Evolutionary conservation across 345 rosid species (phyloP), one percentile per base, ranked within the genome.

Genomic region (Stellera chamaejasme): DNA sequence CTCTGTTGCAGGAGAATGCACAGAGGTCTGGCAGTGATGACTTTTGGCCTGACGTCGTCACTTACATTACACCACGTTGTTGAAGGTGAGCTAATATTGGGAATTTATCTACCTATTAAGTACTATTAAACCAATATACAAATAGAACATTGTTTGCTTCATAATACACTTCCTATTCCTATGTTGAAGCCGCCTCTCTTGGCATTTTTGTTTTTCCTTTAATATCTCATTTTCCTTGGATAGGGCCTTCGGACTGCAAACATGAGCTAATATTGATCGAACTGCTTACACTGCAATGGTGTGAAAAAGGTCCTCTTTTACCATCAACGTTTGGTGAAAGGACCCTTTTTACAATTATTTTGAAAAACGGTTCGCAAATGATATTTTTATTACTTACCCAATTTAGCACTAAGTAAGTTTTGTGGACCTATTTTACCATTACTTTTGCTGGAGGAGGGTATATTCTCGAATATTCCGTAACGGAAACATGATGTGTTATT

Each of bases 271-370:
- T n/a, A n/a, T n/a, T 62, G 85, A 84, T 70, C 72, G 84, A 58
- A 77, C 78, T 67, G 89, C 85, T 51, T 82, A 77, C 70, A 78
- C 87, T 44, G 79, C 85, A n/a, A n/a, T n/a, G n/a, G n/a, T n/a
- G n/a, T n/a, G n/a, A n/a, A n/a, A n/a, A n/a, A n/a, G n/a, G n/a
- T n/a, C n/a, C n/a, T n/a, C n/a, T n/a, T n/a, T n/a, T n/a, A n/a
- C n/a, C n/a, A n/a, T n/a, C n/a, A n/a, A n/a, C n/a, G n/a, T n/a
- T n/a, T n/a, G n/a, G n/a, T n/a, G n/a, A n/a, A n/a, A n/a, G n/a
- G n/a, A n/a, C n/a, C n/a, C n/a, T n/a, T n/a, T n/a, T n/a, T n/a
- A n/a, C n/a, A n/a, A n/a, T n/a, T n/a, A n/a, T n/a, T n/a, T n/a
- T n/a, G n/a, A n/a, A n/a, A n/a, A n/a, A n/a, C n/a, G n/a, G n/a